Evolutionary conservation across 805 yeast genomes (phyloP).

Genomic region (Jamesozyma gamospora): DNA sequence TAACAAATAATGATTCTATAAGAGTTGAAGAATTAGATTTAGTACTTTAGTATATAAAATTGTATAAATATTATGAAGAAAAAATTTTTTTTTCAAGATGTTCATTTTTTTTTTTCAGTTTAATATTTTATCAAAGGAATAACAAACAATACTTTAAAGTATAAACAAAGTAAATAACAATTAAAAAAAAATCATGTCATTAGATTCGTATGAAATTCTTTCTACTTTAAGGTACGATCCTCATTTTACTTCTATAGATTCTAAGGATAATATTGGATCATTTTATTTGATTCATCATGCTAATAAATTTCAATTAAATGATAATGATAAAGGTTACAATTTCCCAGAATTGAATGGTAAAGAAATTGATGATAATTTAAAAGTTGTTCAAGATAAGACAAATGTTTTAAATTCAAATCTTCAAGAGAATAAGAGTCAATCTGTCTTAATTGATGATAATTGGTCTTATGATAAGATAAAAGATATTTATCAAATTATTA

Average conservation of each 20-base stretch:
- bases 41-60: slow-evolving; percentile 14
- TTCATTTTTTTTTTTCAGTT: too few species aligned
- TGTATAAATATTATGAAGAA: too few species aligned
- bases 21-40: slow-evolving; percentile 43
- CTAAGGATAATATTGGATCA: not conserved
- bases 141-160: too few species aligned
- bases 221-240: slow-evolving; percentile 77
- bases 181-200: not conserved
- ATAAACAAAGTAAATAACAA: too few species aligned
- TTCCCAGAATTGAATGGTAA: not conserved
- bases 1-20: slow-evolving; percentile 29
- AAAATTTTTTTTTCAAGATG: too few species aligned
- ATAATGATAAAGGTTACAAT: slow-evolving; percentile 2
- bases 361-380: not conserved
- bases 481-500: not conserved
- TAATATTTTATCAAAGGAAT: too few species aligned
- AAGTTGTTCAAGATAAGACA: not conserved
- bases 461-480: not conserved
- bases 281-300: not conserved
- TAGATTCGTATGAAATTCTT: slow-evolving; percentile 41
- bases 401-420: too few species aligned
- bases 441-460: not conserved
- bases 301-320: not conserved
- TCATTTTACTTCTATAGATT: slow-evolving; percentile 20
- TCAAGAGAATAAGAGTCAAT: not conserved